Evolutionary conservation across 805 yeast species (phyloP).

Genomic region (Spathaspora hagerdaliae): DNA sequence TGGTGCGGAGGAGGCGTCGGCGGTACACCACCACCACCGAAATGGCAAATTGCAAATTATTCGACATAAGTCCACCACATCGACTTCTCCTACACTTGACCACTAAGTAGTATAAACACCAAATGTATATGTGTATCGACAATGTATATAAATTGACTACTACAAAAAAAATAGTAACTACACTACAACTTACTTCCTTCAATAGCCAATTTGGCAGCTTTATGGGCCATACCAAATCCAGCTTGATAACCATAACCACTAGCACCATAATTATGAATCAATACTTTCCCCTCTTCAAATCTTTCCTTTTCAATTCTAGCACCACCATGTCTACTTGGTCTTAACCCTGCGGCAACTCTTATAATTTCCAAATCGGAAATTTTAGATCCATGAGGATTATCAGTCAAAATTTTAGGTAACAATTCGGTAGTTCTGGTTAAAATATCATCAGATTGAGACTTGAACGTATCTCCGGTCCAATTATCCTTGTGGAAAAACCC

Average conservation of each 20-base stretch:
- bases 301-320: conserved; percentile 60
- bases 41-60: too few relatives aligned
- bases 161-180: too few relatives aligned
- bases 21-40: too few relatives aligned
- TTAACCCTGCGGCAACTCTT: conserved; percentile 66
- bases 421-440: conserved; percentile 52
- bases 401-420: conserved; percentile 45
- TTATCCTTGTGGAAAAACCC: conserved; percentile 66
- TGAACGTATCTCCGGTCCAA: conserved; percentile 59
- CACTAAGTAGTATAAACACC: too few relatives aligned
- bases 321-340: conserved; percentile 78
- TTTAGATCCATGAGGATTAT: conserved; percentile 27
- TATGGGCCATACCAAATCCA: conserved; percentile 56
- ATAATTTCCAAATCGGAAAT: conserved; percentile 46
- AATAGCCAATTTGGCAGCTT: conserved; percentile 37
- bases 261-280: conserved; percentile 71
- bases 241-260: conserved; percentile 66
- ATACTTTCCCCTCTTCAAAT: conserved; percentile 16
- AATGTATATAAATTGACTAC: too few relatives aligned
- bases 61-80: too few relatives aligned
- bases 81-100: too few relatives aligned
- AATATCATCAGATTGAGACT: conserved; percentile 57
- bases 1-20: too few relatives aligned
- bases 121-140: too few relatives aligned
- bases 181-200: conserved; percentile 3